phyloP scores from a whole-genome alignment of 2,329 filamentous ascomycete genomes.

The Botrytis paeoniae region DNA sequence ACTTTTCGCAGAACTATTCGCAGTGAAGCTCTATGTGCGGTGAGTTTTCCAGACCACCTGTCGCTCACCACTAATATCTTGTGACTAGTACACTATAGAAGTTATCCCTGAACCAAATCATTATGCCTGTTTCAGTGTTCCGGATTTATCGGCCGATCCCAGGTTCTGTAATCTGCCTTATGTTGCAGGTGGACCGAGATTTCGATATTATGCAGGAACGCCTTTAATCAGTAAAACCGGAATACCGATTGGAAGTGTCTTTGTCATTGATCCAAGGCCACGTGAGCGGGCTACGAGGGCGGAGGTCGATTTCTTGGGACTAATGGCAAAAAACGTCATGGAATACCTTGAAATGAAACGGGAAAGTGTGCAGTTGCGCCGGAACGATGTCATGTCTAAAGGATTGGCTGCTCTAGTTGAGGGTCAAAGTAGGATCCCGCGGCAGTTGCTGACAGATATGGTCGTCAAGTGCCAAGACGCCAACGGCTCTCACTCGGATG shows the following conservation, averaged over 20 bases:
- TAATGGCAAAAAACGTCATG: conserved; percentile 53
- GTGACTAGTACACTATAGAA: conserved; percentile 21
- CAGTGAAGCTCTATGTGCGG: conserved; percentile 21
- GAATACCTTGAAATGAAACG: conserved; percentile 57
- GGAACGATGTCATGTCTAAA: conserved; percentile 50
- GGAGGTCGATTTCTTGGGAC: conserved; percentile 52
- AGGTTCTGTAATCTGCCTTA: conserved; percentile 23
- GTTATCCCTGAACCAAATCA: conserved; percentile 7
- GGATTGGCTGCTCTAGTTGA: conserved; percentile 52
- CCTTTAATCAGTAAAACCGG: conserved; percentile 20
- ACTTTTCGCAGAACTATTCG: conserved; percentile 14
- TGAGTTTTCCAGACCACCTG: neutral
- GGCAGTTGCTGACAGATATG: neutral
- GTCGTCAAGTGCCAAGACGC: neutral
- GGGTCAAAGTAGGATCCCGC: conserved; percentile 31
- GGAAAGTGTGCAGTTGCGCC: conserved; percentile 48
- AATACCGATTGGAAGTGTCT: conserved; percentile 52
- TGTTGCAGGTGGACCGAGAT: conserved; percentile 20
- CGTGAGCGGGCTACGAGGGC: conserved; percentile 44
- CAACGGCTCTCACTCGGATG: neutral
- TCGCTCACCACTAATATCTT: neutral
- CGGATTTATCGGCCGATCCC: conserved; percentile 20
- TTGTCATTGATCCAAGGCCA: conserved; percentile 54
- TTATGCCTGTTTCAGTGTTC: conserved; percentile 24
- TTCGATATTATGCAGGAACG: conserved; percentile 24